Evolutionary conservation across 176 grass and related monocot genomes (phyloP).

Genomic region (Sorghum bicolor): DNA sequence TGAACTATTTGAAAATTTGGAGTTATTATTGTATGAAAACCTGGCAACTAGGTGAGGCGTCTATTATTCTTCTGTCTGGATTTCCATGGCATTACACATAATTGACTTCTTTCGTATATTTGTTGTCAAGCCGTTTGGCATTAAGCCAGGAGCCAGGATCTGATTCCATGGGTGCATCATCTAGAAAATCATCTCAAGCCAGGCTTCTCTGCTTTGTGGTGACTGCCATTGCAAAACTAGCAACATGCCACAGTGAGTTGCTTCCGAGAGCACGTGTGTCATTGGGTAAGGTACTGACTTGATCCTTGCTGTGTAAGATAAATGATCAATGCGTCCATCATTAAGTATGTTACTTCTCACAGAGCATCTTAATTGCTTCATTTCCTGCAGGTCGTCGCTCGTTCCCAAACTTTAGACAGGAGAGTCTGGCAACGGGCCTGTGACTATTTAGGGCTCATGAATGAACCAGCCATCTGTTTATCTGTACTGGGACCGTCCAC

Average conservation of each 20-base stretch:
- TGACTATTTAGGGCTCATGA: conserved; percentile 92
- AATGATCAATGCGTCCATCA: not conserved
- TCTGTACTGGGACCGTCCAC: conserved; percentile 76
- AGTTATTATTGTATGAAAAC: conserved; percentile 90
- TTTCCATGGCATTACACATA: not conserved
- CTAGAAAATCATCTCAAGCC: conserved; percentile 69
- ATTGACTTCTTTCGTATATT: conserved; percentile 39
- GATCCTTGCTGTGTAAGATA: conserved; percentile 4
- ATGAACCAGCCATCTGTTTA: conserved; percentile 77
- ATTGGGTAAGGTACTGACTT: conserved; percentile 67
- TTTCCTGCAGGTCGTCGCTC: conserved; percentile 69
- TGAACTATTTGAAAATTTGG: conserved; percentile 88
- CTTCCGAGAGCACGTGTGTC: conserved; percentile 81
- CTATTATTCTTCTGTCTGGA: not conserved
- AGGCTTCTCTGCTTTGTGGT: conserved; percentile 96
- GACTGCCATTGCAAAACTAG: conserved; percentile 87
- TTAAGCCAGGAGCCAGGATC: conserved; percentile 69
- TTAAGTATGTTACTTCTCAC: conserved; percentile 16
- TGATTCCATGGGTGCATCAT: conserved; percentile 59
- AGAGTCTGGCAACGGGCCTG: conserved; percentile 83
- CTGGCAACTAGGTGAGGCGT: conserved; percentile 72
- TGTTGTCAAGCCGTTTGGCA: conserved; percentile 65
- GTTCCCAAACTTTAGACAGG: conserved; percentile 71
- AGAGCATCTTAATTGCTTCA: not conserved
- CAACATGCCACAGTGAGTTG: conserved; percentile 87